These are phyloP conservation scores for Phaeosphaeriaceae sp. DNA, from an alignment of 2,329 filamentous ascomycete genomes.

Conservation along the genomic window DNA sequence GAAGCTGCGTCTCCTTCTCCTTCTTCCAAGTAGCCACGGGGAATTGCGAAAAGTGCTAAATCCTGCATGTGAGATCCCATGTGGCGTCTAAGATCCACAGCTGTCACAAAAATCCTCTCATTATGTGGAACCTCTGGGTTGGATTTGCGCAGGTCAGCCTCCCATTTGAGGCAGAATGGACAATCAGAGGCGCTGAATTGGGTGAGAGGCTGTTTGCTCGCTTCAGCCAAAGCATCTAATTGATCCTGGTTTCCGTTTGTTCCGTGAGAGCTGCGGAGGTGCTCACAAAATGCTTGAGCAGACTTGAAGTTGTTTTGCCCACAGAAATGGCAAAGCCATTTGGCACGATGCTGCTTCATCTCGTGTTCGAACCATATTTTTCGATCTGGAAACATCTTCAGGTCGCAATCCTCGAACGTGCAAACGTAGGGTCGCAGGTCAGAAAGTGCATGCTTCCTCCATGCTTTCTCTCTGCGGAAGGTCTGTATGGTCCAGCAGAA, in stretches of 20 bases:
- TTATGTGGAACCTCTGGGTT: background rate
- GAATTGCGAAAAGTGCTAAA: slow-evolving; percentile 22
- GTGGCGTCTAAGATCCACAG: slow-evolving; percentile 23
- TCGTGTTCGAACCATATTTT: slow-evolving; percentile 30
- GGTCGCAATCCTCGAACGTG: slow-evolving; percentile 20
- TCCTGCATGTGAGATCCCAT: slow-evolving; percentile 26
- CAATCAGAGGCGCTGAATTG: slow-evolving; percentile 20
- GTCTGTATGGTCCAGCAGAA: slow-evolving; percentile 22
- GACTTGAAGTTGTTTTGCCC: background rate
- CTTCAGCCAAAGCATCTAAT: too few species aligned
- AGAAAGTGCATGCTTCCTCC: slow-evolving; percentile 23
- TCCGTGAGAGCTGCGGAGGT: background rate
- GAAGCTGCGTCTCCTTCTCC: slow-evolving; percentile 9
- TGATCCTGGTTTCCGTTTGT: background rate
- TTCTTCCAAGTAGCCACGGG: background rate
- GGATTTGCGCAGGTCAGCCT: slow-evolving; percentile 6
- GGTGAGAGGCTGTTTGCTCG: background rate
- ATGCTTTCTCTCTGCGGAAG: slow-evolving; percentile 16
- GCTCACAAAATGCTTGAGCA: background rate
- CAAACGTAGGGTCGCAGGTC: slow-evolving; percentile 28
- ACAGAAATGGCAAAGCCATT: slow-evolving; percentile 11
- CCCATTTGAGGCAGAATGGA: slow-evolving; percentile 24
- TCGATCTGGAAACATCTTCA: slow-evolving; percentile 15
- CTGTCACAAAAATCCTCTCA: slow-evolving; percentile 8
- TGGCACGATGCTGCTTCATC: slow-evolving; percentile 21